Evolutionary conservation across 345 rosid genomes (phyloP).

Genomic region (Cardiospermum halicacabum): DNA sequence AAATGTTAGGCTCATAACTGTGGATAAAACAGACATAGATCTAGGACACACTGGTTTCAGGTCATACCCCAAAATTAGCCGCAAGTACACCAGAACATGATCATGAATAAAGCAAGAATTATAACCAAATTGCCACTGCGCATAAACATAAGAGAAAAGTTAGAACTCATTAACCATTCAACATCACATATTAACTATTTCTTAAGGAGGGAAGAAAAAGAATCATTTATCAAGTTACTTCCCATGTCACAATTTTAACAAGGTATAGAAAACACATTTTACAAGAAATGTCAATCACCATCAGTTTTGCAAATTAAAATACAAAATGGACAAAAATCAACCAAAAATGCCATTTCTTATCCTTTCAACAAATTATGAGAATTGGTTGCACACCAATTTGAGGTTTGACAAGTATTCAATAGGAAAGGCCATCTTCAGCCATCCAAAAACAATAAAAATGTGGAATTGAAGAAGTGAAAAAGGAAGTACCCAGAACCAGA

Average conservation of each 20-base stretch:
- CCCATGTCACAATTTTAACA: background rate
- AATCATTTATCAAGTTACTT: background rate
- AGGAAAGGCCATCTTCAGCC: conserved; percentile 3
- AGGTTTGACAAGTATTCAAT: background rate
- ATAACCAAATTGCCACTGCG: conserved; percentile 97
- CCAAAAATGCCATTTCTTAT: background rate
- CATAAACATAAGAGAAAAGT: conserved; percentile 12
- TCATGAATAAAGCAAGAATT: conserved; percentile 79
- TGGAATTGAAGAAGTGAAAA: conserved; percentile 21
- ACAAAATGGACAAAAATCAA: conserved; percentile 1
- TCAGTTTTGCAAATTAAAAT: background rate
- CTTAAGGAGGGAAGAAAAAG: background rate
- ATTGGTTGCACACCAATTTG: background rate
- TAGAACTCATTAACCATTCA: conserved; percentile 3
- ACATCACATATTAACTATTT: background rate
- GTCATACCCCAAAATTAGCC: conserved; percentile 80
- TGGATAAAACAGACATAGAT: conserved; percentile 7
- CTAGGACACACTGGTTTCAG: background rate
- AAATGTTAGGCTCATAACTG: background rate
- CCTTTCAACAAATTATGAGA: background rate
- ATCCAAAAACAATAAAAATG: conserved; percentile 14
- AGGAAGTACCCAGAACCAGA: conserved; percentile 91
- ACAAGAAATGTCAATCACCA: background rate
- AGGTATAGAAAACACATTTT: background rate
- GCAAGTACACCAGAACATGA: conserved; percentile 65